Conservation (phyloP, 192 early-diverging fungal species). For the Ramicandelaber brevisporus region DNA sequence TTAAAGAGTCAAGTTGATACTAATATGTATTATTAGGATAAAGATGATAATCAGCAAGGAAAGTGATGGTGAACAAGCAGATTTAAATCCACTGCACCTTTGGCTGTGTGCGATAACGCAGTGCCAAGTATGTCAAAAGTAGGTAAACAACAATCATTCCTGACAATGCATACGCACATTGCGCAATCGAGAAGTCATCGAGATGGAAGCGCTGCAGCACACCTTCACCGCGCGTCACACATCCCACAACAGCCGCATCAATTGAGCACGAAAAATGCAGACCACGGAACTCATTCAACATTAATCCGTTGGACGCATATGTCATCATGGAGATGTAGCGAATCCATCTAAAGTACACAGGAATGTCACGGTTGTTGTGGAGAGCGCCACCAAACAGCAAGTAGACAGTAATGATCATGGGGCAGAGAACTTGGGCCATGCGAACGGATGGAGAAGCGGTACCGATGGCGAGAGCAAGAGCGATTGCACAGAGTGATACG, state of each 20-base stretch:
- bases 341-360: conserved; percentile 37
- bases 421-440: not conserved
- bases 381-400: not conserved
- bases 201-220: conserved; percentile 17
- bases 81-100: conserved; percentile 15
- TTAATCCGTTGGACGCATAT: conserved; percentile 34
- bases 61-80: too few species aligned
- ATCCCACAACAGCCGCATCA: too few species aligned
- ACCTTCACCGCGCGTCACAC: conserved; percentile 15
- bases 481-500: not conserved
- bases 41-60: too few species aligned
- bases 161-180: conserved; percentile 15
- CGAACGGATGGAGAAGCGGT: not conserved
- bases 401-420: not conserved
- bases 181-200: conserved; percentile 14
- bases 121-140: conserved; percentile 12
- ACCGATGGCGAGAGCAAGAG: conserved; percentile 1
- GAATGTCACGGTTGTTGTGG: conserved; percentile 1
- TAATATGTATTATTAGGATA: too few species aligned
- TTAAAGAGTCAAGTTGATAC: too few species aligned
- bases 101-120: conserved; percentile 17
- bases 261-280: too few species aligned
- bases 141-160: conserved; percentile 13
- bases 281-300: conserved; percentile 49
- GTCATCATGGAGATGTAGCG: conserved; percentile 41